Evolutionary conservation across 2,329 filamentous ascomycete genomes (phyloP).

Genomic region (Simplicillium sp.): DNA sequence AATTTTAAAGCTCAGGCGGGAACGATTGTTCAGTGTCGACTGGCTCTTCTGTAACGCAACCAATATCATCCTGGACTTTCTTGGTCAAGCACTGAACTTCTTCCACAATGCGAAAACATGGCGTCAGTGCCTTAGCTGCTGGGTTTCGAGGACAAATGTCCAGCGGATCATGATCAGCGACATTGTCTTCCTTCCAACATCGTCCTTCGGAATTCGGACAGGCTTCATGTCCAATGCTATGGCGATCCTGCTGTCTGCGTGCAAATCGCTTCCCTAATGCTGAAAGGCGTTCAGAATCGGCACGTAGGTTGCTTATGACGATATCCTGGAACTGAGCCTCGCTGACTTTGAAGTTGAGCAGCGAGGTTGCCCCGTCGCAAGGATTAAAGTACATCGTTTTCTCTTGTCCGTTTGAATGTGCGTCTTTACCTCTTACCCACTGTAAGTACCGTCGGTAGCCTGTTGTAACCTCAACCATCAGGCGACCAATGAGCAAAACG

Average conservation of each 20-base stretch:
- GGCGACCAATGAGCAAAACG: constrained; percentile 16
- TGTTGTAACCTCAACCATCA: constrained; percentile 15
- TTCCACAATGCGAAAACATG: constrained; percentile 18
- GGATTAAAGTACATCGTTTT: no score
- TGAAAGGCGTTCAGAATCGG: constrained; percentile 11
- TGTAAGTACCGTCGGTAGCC: constrained; percentile 15
- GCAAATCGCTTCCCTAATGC: constrained; percentile 13
- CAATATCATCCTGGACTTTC: no score
- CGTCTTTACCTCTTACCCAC: constrained; percentile 15
- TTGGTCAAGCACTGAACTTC: constrained; percentile 9
- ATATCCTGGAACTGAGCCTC: no score
- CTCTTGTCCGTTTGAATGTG: constrained; percentile 1
- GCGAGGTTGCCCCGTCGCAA: no score
- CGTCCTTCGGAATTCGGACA: constrained; percentile 14
- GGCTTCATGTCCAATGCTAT: constrained; percentile 16
- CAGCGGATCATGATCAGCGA: constrained; percentile 13
- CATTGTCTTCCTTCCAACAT: constrained; percentile 14
- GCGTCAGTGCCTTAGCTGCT: constrained; percentile 12
- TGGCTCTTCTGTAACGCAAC: no score
- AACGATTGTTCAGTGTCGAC: no score
- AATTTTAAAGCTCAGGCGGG: no score
- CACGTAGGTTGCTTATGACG: no score
- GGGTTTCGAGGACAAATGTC: constrained; percentile 17
- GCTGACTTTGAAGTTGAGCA: no score
- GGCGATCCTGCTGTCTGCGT: constrained; percentile 15